Base-by-base conservation (phyloP, 495 filamentous ascomycete species). In the Neurospora sp. region DNA sequence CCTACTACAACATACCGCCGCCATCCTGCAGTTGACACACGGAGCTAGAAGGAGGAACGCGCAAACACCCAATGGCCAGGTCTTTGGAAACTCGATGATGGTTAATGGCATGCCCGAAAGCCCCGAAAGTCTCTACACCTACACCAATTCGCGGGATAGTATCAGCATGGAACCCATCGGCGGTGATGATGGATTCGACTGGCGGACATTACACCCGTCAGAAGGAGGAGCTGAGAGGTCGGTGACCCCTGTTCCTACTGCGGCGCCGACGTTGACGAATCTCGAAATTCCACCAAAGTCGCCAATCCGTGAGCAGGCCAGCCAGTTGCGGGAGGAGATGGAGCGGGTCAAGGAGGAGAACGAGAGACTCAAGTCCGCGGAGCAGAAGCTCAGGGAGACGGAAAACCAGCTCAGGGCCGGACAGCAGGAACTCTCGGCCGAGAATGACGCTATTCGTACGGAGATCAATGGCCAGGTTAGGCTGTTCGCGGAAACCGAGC, bases 1-100 rank as follows among this genome's bases (percentile, higher is more conserved):
- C 59, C 80, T 98, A 71, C 80, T 98, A n/a, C 88, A 94, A 78
- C 96, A 99, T 80, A 97, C 94, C 1, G 94, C 96, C 39, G 96
- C 91, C 42, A 91, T 98, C 39, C 81, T 98, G 75, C 93, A 97
- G 77, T 87, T 96, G 85, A 94, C 93, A 17, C 94, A 98, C 78
- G 80, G 81, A 16, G 75, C 82, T 31, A 81, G 85, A 17, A 86
- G 82, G 71, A 82, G 82, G n/a, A 72, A 75, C 4, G 71, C 73
- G 2, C 72, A 75, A 35, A 71, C 73, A 35, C 69, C 71, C 3
- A 73, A 76, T 27, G 80, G 78, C 1, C 78, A 77, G 70, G 53
- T 65, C 14, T 65, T 65, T 8, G 53, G 53, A 0, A 65, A 65
- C 12, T 65, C 53, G 14, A 79, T 78, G n/a, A 76, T 84, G 69